These are phyloP conservation scores for Mortierella sp. DNA, from an alignment of 371 early-diverging fungal species.

Conservation along the genomic window DNA sequence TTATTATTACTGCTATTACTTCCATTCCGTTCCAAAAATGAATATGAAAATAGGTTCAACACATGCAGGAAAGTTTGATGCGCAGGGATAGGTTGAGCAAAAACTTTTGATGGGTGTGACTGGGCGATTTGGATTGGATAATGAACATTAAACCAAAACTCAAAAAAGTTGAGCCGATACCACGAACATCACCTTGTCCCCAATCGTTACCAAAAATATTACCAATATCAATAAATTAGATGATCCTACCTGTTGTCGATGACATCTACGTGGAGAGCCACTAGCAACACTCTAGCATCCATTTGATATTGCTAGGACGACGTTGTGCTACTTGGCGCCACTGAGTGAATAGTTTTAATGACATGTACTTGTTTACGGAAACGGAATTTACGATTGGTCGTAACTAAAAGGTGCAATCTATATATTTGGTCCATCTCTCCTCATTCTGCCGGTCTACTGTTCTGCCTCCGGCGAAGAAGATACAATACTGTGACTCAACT, in stretches of 20 bases:
- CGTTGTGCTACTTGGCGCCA: too few species aligned
- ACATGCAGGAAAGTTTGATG: background rate
- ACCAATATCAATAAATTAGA: background rate
- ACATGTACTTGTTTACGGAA: background rate
- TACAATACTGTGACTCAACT: background rate
- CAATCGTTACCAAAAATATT: background rate
- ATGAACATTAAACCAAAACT: background rate
- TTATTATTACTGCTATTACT: too few species aligned
- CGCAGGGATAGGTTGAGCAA: background rate
- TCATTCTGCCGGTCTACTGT: too few species aligned
- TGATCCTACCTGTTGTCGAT: too few species aligned
- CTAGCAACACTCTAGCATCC: background rate
- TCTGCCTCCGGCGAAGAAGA: background rate
- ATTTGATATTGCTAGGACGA: too few species aligned
- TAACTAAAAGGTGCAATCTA: background rate
- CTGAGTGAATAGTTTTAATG: too few species aligned
- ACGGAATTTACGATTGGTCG: slow-evolving; percentile 10
- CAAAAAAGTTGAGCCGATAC: background rate
- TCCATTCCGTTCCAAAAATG: background rate
- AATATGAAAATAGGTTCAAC: background rate
- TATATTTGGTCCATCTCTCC: background rate
- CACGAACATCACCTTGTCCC: background rate
- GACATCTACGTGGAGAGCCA: background rate
- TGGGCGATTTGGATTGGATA: background rate
- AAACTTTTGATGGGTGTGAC: slow-evolving; percentile 1